These are phyloP conservation scores for Elaeis guineensis DNA, from an alignment of 176 grass and related monocot genomes.

Conservation along the genomic window DNA sequence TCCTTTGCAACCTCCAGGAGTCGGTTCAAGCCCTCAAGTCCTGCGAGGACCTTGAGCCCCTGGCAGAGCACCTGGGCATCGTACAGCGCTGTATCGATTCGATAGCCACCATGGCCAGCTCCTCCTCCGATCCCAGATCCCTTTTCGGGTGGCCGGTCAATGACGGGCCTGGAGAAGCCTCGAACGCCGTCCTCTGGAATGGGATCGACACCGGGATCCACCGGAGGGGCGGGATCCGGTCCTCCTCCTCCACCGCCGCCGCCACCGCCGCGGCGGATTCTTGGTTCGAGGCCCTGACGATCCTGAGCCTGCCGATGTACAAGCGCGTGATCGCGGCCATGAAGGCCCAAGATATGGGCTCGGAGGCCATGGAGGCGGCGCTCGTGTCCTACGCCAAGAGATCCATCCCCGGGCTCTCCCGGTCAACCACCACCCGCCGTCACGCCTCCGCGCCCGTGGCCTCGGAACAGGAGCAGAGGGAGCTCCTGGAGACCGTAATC, in stretches of 20 bases:
- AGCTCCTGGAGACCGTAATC: slow-evolving; percentile 75
- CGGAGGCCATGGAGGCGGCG: slow-evolving; percentile 58
- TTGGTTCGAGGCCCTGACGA: slow-evolving; percentile 62
- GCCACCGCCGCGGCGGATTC: slow-evolving; percentile 12
- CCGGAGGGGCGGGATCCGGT: slow-evolving; percentile 8
- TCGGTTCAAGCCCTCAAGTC: slow-evolving; percentile 72
- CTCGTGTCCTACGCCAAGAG: slow-evolving; percentile 67
- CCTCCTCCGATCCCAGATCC: slow-evolving; percentile 13
- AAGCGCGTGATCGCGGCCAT: slow-evolving; percentile 74
- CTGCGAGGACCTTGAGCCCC: slow-evolving; percentile 71
- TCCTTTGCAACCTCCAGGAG: slow-evolving; percentile 49
- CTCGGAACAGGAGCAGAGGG: slow-evolving; percentile 60
- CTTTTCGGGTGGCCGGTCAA: slow-evolving; percentile 32
- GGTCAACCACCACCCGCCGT: slow-evolving; percentile 33
- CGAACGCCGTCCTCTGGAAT: slow-evolving; percentile 25
- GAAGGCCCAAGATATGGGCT: slow-evolving; percentile 28
- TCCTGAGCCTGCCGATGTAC: slow-evolving; percentile 65
- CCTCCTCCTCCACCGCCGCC: slow-evolving; percentile 20
- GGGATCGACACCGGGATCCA: slow-evolving; percentile 24
- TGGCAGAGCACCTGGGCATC: slow-evolving; percentile 61
- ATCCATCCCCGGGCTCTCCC: slow-evolving; percentile 72
- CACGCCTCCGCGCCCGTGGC: slow-evolving; percentile 56
- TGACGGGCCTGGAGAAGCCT: slow-evolving; percentile 1
- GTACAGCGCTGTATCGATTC: slow-evolving; percentile 54
- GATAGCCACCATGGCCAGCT: slow-evolving; percentile 44